Evolutionary conservation across 2,329 filamentous ascomycete genomes (phyloP).

Genomic region (Phyllosticta citriasiana): DNA sequence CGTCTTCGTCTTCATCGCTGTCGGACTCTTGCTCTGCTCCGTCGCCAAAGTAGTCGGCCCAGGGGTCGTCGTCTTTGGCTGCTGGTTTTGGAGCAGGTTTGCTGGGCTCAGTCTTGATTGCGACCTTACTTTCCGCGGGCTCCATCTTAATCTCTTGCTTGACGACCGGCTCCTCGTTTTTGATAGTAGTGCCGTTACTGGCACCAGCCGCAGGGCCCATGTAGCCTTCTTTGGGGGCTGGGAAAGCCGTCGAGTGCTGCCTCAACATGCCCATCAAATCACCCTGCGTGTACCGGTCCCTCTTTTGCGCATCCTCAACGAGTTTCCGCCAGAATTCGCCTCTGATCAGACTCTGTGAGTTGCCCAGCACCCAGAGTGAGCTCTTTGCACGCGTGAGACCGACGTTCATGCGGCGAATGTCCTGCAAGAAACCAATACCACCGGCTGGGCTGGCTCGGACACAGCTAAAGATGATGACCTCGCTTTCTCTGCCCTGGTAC

Average conservation of each 20-base stretch:
- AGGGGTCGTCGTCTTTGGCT: background rate
- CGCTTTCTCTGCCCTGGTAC: constrained; percentile 92
- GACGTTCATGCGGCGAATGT: constrained; percentile 98
- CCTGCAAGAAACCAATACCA: constrained; percentile 97
- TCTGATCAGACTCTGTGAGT: constrained; percentile 74
- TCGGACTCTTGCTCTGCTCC: background rate
- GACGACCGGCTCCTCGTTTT: background rate
- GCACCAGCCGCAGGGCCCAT: background rate
- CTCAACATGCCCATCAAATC: constrained; percentile 47
- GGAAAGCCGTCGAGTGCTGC: constrained; percentile 38
- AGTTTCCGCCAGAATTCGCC: constrained; percentile 86
- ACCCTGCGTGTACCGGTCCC: constrained; percentile 68
- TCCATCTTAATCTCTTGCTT: constrained; percentile 1
- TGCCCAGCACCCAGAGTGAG: constrained; percentile 91
- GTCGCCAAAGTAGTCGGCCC: constrained; percentile 1
- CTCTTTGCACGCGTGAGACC: constrained; percentile 94
- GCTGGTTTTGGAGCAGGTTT: background rate
- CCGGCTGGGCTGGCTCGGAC: constrained; percentile 84
- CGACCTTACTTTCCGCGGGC: background rate
- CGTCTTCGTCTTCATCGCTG: background rate
- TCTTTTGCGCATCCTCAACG: constrained; percentile 66
- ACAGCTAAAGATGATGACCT: constrained; percentile 98
- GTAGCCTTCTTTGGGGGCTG: constrained; percentile 16
- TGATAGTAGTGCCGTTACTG: background rate
- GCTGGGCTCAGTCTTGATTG: background rate